Evolutionary conservation across 495 filamentous ascomycete genomes (phyloP).

Genomic region (Peziza echinospora): DNA sequence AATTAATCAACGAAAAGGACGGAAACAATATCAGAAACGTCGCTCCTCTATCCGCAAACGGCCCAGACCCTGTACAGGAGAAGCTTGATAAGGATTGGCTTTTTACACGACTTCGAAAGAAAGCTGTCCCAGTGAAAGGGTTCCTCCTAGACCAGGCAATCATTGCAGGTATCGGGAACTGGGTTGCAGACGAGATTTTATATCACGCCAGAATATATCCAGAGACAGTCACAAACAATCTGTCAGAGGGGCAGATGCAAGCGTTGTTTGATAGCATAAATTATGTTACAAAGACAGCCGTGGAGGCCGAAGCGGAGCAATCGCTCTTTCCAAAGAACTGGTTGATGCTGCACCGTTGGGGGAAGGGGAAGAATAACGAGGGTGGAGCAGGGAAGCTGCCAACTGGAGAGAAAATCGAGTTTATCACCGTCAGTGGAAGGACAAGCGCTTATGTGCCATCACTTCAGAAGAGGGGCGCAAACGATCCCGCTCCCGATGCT

Average conservation of each 20-base stretch:
- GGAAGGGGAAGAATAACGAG: slow-evolving; percentile 60
- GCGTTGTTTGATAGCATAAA: slow-evolving; percentile 50
- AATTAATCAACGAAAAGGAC: slow-evolving; percentile 59
- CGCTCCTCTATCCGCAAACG: slow-evolving; percentile 67
- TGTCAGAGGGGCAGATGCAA: slow-evolving; percentile 47
- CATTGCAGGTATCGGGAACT: slow-evolving; percentile 86
- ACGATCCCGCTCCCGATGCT: slow-evolving; percentile 15
- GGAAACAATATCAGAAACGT: slow-evolving; percentile 47
- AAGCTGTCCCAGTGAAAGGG: slow-evolving; percentile 68
- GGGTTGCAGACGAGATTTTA: slow-evolving; percentile 89
- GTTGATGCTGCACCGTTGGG: slow-evolving; percentile 83
- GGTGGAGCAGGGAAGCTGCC: slow-evolving; percentile 42
- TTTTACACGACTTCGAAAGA: slow-evolving; percentile 39
- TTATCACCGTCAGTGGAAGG: slow-evolving; percentile 66
- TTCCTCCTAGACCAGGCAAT: slow-evolving; percentile 72
- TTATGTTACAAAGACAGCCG: slow-evolving; percentile 56
- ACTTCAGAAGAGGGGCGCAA: slow-evolving; percentile 61
- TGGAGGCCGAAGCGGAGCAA: slow-evolving; percentile 70
- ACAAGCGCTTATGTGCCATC: slow-evolving; percentile 72
- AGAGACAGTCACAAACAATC: slow-evolving; percentile 72
- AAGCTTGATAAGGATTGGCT: slow-evolving; percentile 54
- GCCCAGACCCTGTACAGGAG: slow-evolving; percentile 72
- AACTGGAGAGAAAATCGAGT: slow-evolving; percentile 63
- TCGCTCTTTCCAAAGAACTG: slow-evolving; percentile 73
- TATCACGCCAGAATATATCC: slow-evolving; percentile 77